Conservation (phyloP, 495 filamentous ascomycete species). For the Jackrogersella multiformis region DNA sequence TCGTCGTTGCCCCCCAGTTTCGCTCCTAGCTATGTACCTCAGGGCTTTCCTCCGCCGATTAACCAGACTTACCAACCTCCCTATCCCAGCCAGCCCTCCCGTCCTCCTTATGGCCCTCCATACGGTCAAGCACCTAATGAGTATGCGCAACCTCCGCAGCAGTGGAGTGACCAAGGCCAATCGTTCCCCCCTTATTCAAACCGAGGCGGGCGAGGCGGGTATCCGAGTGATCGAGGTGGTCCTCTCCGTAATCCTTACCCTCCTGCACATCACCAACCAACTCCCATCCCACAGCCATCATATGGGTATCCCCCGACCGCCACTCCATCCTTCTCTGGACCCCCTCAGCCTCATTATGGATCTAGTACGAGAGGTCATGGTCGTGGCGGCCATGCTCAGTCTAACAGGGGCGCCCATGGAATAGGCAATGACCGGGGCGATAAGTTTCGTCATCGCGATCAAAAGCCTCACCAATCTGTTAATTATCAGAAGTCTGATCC, state of each 20-base stretch:
- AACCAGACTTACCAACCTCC: slow-evolving; percentile 44
- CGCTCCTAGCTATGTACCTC: slow-evolving; percentile 62
- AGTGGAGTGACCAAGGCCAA: slow-evolving; percentile 45
- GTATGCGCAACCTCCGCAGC: slow-evolving; percentile 43
- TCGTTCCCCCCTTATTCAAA: slow-evolving; percentile 38
- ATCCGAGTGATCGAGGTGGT: slow-evolving; percentile 47
- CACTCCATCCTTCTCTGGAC: slow-evolving; percentile 45
- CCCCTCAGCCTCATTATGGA: slow-evolving; percentile 54
- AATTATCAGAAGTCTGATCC: slow-evolving; percentile 69
- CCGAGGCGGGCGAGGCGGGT: slow-evolving; percentile 44
- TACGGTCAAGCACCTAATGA: slow-evolving; percentile 45
- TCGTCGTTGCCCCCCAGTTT: slow-evolving; percentile 59
- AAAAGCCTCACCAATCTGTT: slow-evolving; percentile 46
- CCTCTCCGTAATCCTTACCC: slow-evolving; percentile 32
- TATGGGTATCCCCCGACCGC: slow-evolving; percentile 52
- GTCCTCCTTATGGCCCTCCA: slow-evolving; percentile 45
- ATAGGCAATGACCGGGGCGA: slow-evolving; percentile 61
- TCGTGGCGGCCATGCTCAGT: slow-evolving; percentile 53
- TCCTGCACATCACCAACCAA: slow-evolving; percentile 39
- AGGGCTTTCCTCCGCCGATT: slow-evolving; percentile 50
- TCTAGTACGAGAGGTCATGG: slow-evolving; percentile 56
- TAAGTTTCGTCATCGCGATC: slow-evolving; percentile 55
- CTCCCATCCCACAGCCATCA: slow-evolving; percentile 44
- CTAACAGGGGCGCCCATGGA: slow-evolving; percentile 59
- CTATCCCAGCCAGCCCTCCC: slow-evolving; percentile 44